These are phyloP conservation scores for Phanerodontia chrysosporium DNA, from an alignment of 768 basidiomycete genomes.

Conservation along the genomic window DNA sequence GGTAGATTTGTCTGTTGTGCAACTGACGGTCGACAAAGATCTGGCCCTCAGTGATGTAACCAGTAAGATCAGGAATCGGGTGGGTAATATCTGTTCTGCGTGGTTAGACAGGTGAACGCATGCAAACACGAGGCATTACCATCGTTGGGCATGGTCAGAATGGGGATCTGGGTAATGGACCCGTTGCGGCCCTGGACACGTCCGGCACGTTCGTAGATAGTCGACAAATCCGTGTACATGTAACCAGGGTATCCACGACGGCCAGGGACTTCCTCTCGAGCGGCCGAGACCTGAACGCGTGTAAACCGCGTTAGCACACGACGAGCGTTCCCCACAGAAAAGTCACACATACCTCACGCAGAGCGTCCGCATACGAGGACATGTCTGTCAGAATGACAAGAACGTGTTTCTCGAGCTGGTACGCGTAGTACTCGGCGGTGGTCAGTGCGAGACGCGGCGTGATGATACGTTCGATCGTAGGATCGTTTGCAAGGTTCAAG, in stretches of 20 bases:
- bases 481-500: conserved; percentile 98
- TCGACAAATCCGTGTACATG: conserved; percentile 99
- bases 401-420: conserved; percentile 99
- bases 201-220: conserved; percentile 98
- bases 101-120: conserved; percentile 7
- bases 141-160: conserved; percentile 99
- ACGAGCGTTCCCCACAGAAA: neutral
- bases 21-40: conserved; percentile 98
- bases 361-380: conserved; percentile 95
- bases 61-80: conserved; percentile 98
- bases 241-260: conserved; percentile 98
- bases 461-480: conserved; percentile 99
- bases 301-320: conserved; percentile 5
- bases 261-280: conserved; percentile 98
- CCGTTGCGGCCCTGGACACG: conserved; percentile 97
- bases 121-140: conserved; percentile 42
- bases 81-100: conserved; percentile 88
- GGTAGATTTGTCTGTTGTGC: conserved; percentile 96
- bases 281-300: conserved; percentile 78
- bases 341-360: conserved; percentile 74
- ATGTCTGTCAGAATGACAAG: conserved; percentile 99
- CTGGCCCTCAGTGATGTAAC: conserved; percentile 99
- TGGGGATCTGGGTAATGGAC: conserved; percentile 99
- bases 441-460: conserved; percentile 97
- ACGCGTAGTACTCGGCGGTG: conserved; percentile 98